Evolutionary conservation across 306 rosid genomes (phyloP).

Genomic region (Vigna nakashimae): DNA sequence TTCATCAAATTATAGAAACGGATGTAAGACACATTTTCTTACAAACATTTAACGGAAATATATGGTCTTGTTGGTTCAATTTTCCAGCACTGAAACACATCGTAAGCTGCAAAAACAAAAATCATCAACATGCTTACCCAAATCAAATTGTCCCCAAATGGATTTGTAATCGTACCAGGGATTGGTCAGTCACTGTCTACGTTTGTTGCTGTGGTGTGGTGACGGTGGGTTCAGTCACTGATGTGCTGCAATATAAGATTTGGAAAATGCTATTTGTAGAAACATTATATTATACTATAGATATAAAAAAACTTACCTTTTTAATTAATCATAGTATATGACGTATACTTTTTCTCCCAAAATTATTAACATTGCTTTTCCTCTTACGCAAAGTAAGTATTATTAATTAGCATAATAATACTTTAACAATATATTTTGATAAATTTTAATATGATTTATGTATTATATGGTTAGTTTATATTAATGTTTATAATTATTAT

Average conservation of each 20-base stretch:
- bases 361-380: not conserved
- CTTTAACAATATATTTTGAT: no score
- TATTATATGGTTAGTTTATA: no score
- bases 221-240: slow-evolving; percentile 24
- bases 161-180: not conserved
- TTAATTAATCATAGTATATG: not conserved
- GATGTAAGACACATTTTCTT: not conserved
- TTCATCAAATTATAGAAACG: not conserved
- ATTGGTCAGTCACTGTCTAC: slow-evolving; percentile 13
- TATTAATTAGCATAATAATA: no score
- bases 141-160: not conserved
- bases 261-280: not conserved
- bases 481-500: no score
- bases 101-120: not conserved
- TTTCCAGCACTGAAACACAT: slow-evolving; percentile 38
- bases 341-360: no score
- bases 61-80: not conserved
- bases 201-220: slow-evolving; percentile 38
- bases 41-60: not conserved
- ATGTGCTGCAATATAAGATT: slow-evolving; percentile 14
- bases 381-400: no score
- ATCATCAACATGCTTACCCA: slow-evolving; percentile 29
- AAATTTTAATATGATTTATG: no score
- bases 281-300: not conserved
- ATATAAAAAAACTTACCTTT: not conserved